phyloP scores from a whole-genome alignment of 352 stramenopile genomes.

The Thraustochytrium sp. region DNA sequence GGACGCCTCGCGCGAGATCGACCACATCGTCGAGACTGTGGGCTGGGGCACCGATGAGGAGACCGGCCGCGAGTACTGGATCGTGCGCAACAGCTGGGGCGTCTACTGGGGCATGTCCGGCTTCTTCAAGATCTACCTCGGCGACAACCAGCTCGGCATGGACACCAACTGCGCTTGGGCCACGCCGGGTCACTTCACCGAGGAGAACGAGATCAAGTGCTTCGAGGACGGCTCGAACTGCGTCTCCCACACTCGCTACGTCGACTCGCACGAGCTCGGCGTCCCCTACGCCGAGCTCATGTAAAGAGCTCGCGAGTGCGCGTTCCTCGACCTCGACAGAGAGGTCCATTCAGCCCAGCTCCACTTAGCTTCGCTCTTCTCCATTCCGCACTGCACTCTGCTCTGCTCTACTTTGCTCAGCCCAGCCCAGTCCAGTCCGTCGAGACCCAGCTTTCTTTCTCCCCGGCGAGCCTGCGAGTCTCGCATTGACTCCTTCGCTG shows the following conservation, averaged over 20 bases:
- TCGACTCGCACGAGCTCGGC: slow-evolving; percentile 25
- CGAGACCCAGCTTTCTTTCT: too few relatives aligned
- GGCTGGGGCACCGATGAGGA: slow-evolving; percentile 84
- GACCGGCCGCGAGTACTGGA: slow-evolving; percentile 80
- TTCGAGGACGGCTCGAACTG: slow-evolving; percentile 45
- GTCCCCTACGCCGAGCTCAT: slow-evolving; percentile 5
- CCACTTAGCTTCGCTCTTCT: not conserved
- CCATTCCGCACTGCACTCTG: too few relatives aligned
- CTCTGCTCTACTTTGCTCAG: too few relatives aligned
- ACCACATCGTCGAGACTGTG: slow-evolving; percentile 87
- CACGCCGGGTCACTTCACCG: slow-evolving; percentile 56
- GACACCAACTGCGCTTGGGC: slow-evolving; percentile 85
- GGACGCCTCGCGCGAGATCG: slow-evolving; percentile 58
- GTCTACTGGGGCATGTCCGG: slow-evolving; percentile 90
- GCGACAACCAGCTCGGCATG: slow-evolving; percentile 85
- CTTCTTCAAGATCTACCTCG: slow-evolving; percentile 84
- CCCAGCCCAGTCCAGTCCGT: too few relatives aligned
- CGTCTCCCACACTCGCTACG: slow-evolving; percentile 37
- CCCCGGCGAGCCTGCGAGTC: too few relatives aligned
- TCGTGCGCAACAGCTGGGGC: slow-evolving; percentile 89
- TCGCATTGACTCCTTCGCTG: too few relatives aligned
- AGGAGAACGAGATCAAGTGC: slow-evolving; percentile 38
- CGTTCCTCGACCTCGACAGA: too few relatives aligned
- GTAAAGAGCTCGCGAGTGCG: too few relatives aligned
- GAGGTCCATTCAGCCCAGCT: too few relatives aligned